Evolutionary conservation across 148 eudicot species (phyloP), one percentile per base, ranked within the genome.

Genomic region (Talinum fruticosum): DNA sequence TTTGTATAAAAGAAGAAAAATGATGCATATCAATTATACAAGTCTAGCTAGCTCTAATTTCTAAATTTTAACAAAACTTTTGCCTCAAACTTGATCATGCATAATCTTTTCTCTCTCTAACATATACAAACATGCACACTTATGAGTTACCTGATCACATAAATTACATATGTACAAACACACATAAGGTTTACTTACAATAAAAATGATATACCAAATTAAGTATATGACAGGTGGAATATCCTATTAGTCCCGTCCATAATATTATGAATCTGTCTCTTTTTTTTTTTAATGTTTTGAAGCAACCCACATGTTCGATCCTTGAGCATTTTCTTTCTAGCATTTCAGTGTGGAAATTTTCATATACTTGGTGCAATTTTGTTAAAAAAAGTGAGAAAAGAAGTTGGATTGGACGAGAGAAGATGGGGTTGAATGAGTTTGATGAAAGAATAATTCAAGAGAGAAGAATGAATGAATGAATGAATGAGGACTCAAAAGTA

Each of bases 401-500:
- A 59, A n/a, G 29, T 59, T 6, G 1, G 10, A 24, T n/a, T 59
- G 64, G 64, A 1, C 6, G 64, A 4, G 64, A n/a, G 64, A 59
- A 18, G 14, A 18, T 10, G 64, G 18, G 26, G 57, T 16, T 16
- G 57, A 51, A 51, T 19, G 18, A 13, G 57, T 51, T 51, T 51
- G n/a, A 51, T 51, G 57, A 51, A 51, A 19, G 57, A 51, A 51
- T 51, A 51, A 51, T 19, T 51, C 5, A 19, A 5, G 29, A 59
- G 64, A n/a, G 28, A 51, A 14, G 10, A 24, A 59, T 59, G 29
- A 24, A 59, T n/a, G 64, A 59, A 59, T n/a, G 28, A 59, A 32
- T 7, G 69, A 57, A 69, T 53, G 57, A 70, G 19, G 74, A 70
- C 36, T 69, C 28, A 57, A 53, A 41, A 34, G 57, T 75, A 64